Evolutionary conservation across 2,329 filamentous ascomycete species (phyloP).

Genomic region (Cladosporium halotolerans): DNA sequence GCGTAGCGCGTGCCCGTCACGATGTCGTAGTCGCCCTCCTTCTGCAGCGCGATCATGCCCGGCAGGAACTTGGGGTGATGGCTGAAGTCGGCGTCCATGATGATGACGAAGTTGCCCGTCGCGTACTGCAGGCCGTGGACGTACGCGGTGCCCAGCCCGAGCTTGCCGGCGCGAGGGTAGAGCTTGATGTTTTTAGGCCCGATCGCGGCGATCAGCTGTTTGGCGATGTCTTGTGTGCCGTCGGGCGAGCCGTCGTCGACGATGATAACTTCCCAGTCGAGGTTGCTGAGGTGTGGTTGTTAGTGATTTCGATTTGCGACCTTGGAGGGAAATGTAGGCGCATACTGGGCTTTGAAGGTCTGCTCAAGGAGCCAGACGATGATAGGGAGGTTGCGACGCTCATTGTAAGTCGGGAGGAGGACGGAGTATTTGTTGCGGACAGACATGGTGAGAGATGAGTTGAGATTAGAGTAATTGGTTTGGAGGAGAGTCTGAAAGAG

Average conservation of each 20-base stretch:
- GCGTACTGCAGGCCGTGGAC: slow-evolving; percentile 87
- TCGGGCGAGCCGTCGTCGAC: slow-evolving; percentile 97
- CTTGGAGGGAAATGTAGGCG: slow-evolving; percentile 22
- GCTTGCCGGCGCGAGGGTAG: slow-evolving; percentile 85
- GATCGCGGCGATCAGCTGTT: slow-evolving; percentile 86
- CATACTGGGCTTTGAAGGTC: slow-evolving; percentile 80
- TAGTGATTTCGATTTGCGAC: not conserved
- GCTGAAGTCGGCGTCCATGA: slow-evolving; percentile 99
- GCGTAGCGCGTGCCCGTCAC: slow-evolving; percentile 95
- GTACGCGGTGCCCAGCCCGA: slow-evolving; percentile 94
- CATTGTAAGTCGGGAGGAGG: slow-evolving; percentile 97
- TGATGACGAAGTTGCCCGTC: slow-evolving; percentile 92
- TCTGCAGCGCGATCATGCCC: slow-evolving; percentile 80
- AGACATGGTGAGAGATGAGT: slow-evolving; percentile 24
- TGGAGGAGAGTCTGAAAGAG: not conserved
- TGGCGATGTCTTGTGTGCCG: slow-evolving; percentile 83
- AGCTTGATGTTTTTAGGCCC: slow-evolving; percentile 68
- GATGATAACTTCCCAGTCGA: slow-evolving; percentile 96
- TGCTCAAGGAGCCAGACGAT: slow-evolving; percentile 89
- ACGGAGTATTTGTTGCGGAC: slow-evolving; percentile 89
- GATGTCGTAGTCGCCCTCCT: slow-evolving; percentile 78
- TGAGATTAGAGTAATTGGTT: not conserved
- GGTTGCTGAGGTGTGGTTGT: slow-evolving; percentile 53
- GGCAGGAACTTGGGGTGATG: slow-evolving; percentile 99
- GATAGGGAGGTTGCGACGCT: slow-evolving; percentile 93